Evolutionary conservation across 768 basidiomycete genomes (phyloP).

Genomic region (Kwoniella bestiolae): DNA sequence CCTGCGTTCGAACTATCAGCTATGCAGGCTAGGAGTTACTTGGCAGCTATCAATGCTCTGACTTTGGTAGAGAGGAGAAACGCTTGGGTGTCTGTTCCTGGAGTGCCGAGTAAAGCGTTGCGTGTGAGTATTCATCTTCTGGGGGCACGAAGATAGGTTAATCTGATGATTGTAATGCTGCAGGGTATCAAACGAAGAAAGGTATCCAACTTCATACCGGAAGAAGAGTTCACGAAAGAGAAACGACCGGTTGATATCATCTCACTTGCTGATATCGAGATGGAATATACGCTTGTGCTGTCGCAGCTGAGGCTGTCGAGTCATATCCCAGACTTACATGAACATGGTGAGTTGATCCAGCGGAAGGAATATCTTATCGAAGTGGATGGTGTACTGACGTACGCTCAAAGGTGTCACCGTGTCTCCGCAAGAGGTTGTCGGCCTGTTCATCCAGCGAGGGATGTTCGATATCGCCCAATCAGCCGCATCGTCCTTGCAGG

Average conservation of each 20-base stretch:
- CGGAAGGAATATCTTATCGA: background rate
- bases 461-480: slow-evolving; percentile 79
- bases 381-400: background rate
- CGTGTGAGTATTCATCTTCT: slow-evolving; percentile 27
- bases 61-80: slow-evolving; percentile 77
- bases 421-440: slow-evolving; percentile 66
- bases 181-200: slow-evolving; percentile 74
- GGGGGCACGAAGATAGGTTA: background rate
- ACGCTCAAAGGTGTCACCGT: slow-evolving; percentile 38
- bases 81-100: slow-evolving; percentile 79
- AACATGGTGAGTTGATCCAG: slow-evolving; percentile 65
- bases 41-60: slow-evolving; percentile 85
- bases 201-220: slow-evolving; percentile 76
- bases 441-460: slow-evolving; percentile 76
- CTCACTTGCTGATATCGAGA: slow-evolving; percentile 67
- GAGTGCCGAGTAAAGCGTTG: slow-evolving; percentile 20
- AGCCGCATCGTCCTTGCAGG: slow-evolving; percentile 72
- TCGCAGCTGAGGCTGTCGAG: slow-evolving; percentile 76
- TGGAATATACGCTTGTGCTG: slow-evolving; percentile 68
- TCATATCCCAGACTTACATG: slow-evolving; percentile 64
- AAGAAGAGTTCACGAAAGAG: slow-evolving; percentile 67
- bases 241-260: slow-evolving; percentile 77
- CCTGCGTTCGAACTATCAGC: slow-evolving; percentile 64
- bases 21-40: slow-evolving; percentile 72
- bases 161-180: background rate